Evolutionary conservation across 345 rosid species (phyloP), one percentile per base, ranked within the genome.

Genomic region (Odontarrhena argentea): DNA sequence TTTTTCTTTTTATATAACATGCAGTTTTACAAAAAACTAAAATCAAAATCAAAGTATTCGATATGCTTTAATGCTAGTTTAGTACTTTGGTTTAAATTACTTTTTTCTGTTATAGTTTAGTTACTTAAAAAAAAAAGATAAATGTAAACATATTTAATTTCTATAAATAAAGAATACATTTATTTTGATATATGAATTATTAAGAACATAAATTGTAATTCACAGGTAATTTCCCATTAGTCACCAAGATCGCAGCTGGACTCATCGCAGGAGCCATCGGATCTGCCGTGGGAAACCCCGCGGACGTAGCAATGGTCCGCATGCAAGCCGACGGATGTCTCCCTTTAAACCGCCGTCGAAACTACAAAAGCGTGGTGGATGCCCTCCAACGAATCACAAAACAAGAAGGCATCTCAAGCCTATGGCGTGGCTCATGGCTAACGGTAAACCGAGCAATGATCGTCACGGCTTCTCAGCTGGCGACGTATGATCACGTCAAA

Each of bases 401-500:
- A 45, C 86, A 82, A 41, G 96, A 88, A 73, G 97, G 97, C 6
- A 65, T 88, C 0, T 63, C 81, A 2, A 82, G 88, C 73, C 75
- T 91, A 52, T 88, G 97, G 89, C 85, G 86, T 8, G 96, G 97
- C 41, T 88, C 97, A 4, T 72, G 83, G 55, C 74, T 91, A n/a
- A 85, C 96, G 15, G 86, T 91, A 75, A 86, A 91, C 81, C 85
- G 96, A 7, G 94, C 97, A 3, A 88, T 91, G 97, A 82, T 88
- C 48, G 97, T 86, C 28, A 86, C 97, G 1, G 94, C 97, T 5
- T 86, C 97, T 45, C 97, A 91, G 76, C 78, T 91, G 8, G 96
- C 97, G 5, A 74, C 91, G 41, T 91, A 91, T 65, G 96, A 91
- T 53, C 91, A 86, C 76, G 72, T 86, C 32, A 88, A 91, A 75